These are phyloP conservation scores for Phytophthora parvispora DNA, from an alignment of 352 stramenopile species.

Conservation along the genomic window DNA sequence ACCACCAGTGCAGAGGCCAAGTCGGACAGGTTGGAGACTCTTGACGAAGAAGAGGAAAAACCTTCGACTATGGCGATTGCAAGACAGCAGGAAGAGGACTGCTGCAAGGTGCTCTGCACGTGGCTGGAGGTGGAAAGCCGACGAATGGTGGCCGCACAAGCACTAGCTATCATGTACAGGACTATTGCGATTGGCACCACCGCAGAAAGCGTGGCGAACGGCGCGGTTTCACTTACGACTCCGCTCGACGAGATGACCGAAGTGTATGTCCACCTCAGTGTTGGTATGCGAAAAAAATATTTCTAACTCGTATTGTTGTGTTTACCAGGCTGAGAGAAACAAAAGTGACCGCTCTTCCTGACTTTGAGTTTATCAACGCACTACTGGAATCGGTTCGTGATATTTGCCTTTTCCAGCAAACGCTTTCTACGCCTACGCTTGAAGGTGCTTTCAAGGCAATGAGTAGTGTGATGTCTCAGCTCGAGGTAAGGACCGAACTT, in stretches of 20 bases:
- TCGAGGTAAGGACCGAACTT: constrained; percentile 57
- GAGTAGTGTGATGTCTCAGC: constrained; percentile 57
- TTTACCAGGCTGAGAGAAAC: constrained; percentile 47
- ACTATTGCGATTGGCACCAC: constrained; percentile 27
- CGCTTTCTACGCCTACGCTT: constrained; percentile 35
- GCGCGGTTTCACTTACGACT: constrained; percentile 24
- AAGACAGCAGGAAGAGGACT: constrained; percentile 44
- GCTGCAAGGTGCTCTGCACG: constrained; percentile 47
- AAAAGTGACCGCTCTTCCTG: constrained; percentile 37
- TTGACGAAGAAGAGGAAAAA: constrained; percentile 48
- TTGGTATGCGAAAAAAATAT: background rate
- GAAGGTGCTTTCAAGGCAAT: constrained; percentile 49
- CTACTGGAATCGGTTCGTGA: constrained; percentile 71
- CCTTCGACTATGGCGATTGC: constrained; percentile 18
- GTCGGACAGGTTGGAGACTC: constrained; percentile 29
- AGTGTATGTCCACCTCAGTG: constrained; percentile 33
- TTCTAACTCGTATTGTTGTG: background rate
- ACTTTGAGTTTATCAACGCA: constrained; percentile 71
- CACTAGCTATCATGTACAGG: constrained; percentile 50
- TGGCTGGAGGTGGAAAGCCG: constrained; percentile 45
- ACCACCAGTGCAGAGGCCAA: constrained; percentile 17
- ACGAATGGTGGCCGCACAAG: constrained; percentile 45
- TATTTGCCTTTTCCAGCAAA: constrained; percentile 47
- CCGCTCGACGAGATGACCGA: constrained; percentile 40
- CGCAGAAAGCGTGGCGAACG: constrained; percentile 24